Evolutionary conservation across 1,284 basidiomycete species (phyloP).

Genomic region (Moesziomyces sp.): DNA sequence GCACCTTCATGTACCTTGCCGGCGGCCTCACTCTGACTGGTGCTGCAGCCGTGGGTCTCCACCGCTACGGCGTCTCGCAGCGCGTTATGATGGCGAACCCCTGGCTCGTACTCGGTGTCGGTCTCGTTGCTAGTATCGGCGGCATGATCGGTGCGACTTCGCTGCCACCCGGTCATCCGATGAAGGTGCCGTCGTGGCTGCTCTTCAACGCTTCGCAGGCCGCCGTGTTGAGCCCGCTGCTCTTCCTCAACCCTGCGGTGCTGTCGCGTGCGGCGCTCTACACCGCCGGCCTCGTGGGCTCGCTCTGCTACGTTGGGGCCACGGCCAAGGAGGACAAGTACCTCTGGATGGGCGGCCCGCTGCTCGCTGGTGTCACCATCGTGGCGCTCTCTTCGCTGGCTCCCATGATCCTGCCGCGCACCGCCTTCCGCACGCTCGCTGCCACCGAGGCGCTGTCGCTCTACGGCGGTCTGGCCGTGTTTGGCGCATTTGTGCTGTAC

Average conservation of each 20-base stretch:
- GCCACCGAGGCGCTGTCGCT: slow-evolving; percentile 82
- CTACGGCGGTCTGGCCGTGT: slow-evolving; percentile 83
- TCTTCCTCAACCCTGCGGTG: slow-evolving; percentile 86
- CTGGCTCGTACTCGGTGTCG: slow-evolving; percentile 83
- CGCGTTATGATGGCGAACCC: slow-evolving; percentile 85
- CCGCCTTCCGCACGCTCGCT: slow-evolving; percentile 79
- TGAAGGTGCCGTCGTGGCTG: slow-evolving; percentile 68
- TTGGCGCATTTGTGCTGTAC: slow-evolving; percentile 85
- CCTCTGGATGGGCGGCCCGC: slow-evolving; percentile 77
- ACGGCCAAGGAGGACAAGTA: slow-evolving; percentile 88
- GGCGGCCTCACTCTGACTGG: slow-evolving; percentile 82
- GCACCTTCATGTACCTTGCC: slow-evolving; percentile 85
- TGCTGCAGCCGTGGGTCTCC: slow-evolving; percentile 79
- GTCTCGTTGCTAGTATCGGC: slow-evolving; percentile 73
- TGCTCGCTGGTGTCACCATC: slow-evolving; percentile 81
- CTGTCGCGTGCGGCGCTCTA: slow-evolving; percentile 89
- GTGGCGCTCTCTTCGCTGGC: slow-evolving; percentile 86
- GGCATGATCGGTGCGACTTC: slow-evolving; percentile 68
- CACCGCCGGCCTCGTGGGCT: slow-evolving; percentile 83
- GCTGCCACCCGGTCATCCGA: slow-evolving; percentile 59
- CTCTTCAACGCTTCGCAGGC: slow-evolving; percentile 88
- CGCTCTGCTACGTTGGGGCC: slow-evolving; percentile 84
- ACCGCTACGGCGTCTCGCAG: slow-evolving; percentile 79
- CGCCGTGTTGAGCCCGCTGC: slow-evolving; percentile 75
- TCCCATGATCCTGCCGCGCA: slow-evolving; percentile 83